A percentile compares a stretch with the other conserved stretches of the same genome.
Evolutionary conservation across 2,329 filamentous ascomycete species (phyloP).

Genomic region (Fusarium anguioides): DNA sequence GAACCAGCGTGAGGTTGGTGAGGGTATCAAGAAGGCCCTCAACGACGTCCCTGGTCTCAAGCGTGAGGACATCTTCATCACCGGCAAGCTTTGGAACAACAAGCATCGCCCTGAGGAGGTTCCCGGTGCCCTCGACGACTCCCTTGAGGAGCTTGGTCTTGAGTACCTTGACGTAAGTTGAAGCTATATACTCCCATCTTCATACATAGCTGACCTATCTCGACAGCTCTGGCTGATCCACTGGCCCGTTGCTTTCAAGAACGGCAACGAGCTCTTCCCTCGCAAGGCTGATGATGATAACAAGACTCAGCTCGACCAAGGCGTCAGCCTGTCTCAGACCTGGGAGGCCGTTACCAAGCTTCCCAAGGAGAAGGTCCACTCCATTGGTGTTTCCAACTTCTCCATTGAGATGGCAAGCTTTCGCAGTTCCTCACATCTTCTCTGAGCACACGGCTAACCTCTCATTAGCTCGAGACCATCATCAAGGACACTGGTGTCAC

Average conservation of each 20-base stretch:
- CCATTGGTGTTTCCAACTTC: slow-evolving; percentile 81
- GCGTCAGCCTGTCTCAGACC: slow-evolving; percentile 55
- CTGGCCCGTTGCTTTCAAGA: slow-evolving; percentile 66
- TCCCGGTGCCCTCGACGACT: slow-evolving; percentile 65
- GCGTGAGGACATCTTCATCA: slow-evolving; percentile 69
- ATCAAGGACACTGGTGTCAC: slow-evolving; percentile 67
- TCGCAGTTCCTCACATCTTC: background rate
- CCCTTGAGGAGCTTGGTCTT: slow-evolving; percentile 64
- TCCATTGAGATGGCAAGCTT: slow-evolving; percentile 62
- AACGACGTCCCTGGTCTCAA: slow-evolving; percentile 62
- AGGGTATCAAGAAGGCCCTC: slow-evolving; percentile 62
- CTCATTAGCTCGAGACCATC: slow-evolving; percentile 61
- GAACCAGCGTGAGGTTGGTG: slow-evolving; percentile 71
- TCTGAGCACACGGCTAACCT: slow-evolving; percentile 5
- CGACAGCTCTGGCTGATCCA: slow-evolving; percentile 69
- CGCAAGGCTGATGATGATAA: slow-evolving; percentile 50
- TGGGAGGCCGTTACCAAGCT: slow-evolving; percentile 67
- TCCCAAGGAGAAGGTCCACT: slow-evolving; percentile 69
- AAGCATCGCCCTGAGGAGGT: slow-evolving; percentile 70
- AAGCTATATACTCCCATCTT: background rate
- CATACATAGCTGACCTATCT: background rate
- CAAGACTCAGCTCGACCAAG: slow-evolving; percentile 57
- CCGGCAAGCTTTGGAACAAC: slow-evolving; percentile 75
- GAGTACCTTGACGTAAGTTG: slow-evolving; percentile 66
- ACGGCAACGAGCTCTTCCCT: slow-evolving; percentile 59